Base-by-base conservation (phyloP, 192 early-diverging fungal genomes). In the Coemansia sp. region DNA sequence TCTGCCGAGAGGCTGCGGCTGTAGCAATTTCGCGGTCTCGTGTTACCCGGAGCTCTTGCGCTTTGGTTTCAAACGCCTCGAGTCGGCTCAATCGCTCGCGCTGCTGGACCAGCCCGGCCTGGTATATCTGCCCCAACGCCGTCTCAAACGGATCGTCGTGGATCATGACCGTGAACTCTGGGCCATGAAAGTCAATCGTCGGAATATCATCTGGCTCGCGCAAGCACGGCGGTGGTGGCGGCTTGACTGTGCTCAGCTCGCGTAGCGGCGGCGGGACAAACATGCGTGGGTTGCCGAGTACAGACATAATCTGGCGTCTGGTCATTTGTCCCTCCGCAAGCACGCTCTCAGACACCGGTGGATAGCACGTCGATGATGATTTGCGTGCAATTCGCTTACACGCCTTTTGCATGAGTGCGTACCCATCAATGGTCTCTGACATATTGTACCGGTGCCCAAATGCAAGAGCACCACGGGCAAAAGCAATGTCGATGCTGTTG, bases 141-240 rank as follows among this genome's bases (percentile, higher is more conserved):
- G 78, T 84, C 56, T 84, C 82, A 57, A 84, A 73, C 15, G 82
- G 82, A 38, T 84, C 82, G 18, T 84, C 82, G 49, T 84, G 78
- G 2, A 84, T 56, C 67, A 74, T 68, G 55, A 78, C 56, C n/a
- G 50, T 69, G 23, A 79, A 71, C 56, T 74, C 63, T 24, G 68
- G 68, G 0, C 71, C 74, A 26, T 74, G 71, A 15, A 84, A 67
- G 25, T 67, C 65, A 36, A 84, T 66, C 1, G 71, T 74, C 0
- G 82, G 82, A 4, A 83, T 67, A 20, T 76, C 73, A 14, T 80
- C 74, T 0, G 82, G 73, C 58, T 64, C 67, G 1, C n/a, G 11
- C 23, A 83, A 56, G 2, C 65, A 52, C 0, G 65, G 72, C n/a
- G 77, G 70, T 5, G 63, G 53, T 1, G 59, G 42, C 3, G 79